Conservation (phyloP, 1,139 yeast genomes). For the Taiozyma sp. region DNA sequence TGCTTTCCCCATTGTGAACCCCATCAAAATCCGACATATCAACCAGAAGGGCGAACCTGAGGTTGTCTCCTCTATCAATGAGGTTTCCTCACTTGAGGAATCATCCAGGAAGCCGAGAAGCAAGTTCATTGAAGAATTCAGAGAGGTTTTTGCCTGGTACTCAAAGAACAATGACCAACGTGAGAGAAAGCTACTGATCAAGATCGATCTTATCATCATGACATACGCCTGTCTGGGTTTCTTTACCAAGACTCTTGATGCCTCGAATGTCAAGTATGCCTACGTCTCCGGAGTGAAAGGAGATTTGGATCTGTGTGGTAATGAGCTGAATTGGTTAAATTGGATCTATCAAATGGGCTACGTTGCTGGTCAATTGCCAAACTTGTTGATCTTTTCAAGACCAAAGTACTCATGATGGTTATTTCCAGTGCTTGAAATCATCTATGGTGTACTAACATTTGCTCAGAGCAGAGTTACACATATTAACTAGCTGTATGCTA, state of each 20-base stretch:
- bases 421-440: constrained; percentile 37
- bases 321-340: constrained; percentile 21
- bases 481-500: constrained; percentile 33
- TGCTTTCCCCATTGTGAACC: background rate
- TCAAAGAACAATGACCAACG: constrained; percentile 13
- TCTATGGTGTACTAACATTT: constrained; percentile 53
- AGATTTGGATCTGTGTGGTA: constrained; percentile 24
- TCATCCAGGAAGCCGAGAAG: background rate
- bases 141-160: constrained; percentile 4
- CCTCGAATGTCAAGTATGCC: constrained; percentile 28
- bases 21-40: background rate
- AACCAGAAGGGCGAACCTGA: background rate
- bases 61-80: background rate
- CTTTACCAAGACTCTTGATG: constrained; percentile 30
- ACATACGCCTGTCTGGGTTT: constrained; percentile 31
- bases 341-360: constrained; percentile 25
- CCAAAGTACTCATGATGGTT: constrained; percentile 11
- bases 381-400: constrained; percentile 7
- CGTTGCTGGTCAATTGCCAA: constrained; percentile 25
- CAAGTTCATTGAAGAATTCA: background rate
- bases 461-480: constrained; percentile 34
- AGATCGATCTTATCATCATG: constrained; percentile 33
- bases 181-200: constrained; percentile 27
- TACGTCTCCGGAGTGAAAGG: constrained; percentile 32
- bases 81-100: background rate